Conservation (phyloP, 371 early-diverging fungal genomes). For the Circinella umbellata region DNA sequence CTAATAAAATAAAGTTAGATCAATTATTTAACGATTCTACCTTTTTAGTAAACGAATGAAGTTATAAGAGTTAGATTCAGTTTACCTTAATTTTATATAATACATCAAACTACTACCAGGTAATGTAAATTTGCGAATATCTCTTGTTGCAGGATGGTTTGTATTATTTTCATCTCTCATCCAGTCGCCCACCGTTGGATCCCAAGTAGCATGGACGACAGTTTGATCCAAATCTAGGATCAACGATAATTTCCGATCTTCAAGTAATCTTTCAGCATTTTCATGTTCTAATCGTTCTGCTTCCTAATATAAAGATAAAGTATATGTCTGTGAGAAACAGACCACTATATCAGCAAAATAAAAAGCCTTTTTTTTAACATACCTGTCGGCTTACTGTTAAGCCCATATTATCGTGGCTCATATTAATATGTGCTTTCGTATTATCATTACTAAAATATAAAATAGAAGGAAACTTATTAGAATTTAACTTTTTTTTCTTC, state of each 20-base stretch:
- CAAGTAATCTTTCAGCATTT: constrained; percentile 68
- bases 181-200: constrained; percentile 83
- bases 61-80: background rate
- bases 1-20: constrained; percentile 22
- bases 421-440: constrained; percentile 58
- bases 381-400: constrained; percentile 73
- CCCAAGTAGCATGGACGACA: constrained; percentile 95
- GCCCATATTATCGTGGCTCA: constrained; percentile 80
- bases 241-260: constrained; percentile 83
- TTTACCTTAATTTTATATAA: constrained; percentile 83
- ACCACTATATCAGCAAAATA: too few relatives aligned
- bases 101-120: constrained; percentile 72
- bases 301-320: constrained; percentile 55
- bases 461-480: background rate
- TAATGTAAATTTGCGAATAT: constrained; percentile 78
- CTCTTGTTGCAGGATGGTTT: constrained; percentile 61
- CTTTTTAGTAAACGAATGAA: background rate
- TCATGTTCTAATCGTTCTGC: constrained; percentile 80
- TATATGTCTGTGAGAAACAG: background rate
- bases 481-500: constrained; percentile 7
- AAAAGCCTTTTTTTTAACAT: constrained; percentile 6
- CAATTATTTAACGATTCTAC: background rate
- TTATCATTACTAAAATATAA: constrained; percentile 18
- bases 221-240: constrained; percentile 99
- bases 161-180: constrained; percentile 72